Evolutionary conservation across 768 basidiomycete genomes (phyloP).

Genomic region (Multifurca ochricompacta): DNA sequence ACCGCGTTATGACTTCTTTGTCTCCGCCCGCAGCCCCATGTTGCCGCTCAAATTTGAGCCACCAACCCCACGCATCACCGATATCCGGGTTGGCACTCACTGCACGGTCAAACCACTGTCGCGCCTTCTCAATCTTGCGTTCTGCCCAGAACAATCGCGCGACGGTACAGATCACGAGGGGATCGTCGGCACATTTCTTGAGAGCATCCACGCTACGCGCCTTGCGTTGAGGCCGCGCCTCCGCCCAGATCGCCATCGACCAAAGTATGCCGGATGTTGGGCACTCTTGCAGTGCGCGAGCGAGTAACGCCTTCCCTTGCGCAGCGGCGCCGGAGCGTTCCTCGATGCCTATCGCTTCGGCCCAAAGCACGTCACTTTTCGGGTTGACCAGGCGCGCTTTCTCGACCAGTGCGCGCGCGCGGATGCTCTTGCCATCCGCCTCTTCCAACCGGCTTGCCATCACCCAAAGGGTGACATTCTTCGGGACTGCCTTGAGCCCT

Average conservation of each 20-base stretch:
- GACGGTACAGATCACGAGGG: conserved; percentile 82
- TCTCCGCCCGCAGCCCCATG: conserved; percentile 76
- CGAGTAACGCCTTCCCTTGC: conserved; percentile 84
- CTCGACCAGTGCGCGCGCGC: conserved; percentile 83
- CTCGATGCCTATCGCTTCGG: conserved; percentile 85
- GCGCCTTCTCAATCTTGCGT: conserved; percentile 89
- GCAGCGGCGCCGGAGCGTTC: conserved; percentile 75
- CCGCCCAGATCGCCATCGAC: conserved; percentile 89
- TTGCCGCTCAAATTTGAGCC: conserved; percentile 91
- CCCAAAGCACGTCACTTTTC: conserved; percentile 81
- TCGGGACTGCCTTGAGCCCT: conserved; percentile 82
- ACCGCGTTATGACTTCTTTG: conserved; percentile 61
- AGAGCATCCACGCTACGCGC: conserved; percentile 86
- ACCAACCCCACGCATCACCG: conserved; percentile 96
- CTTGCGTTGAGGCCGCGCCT: conserved; percentile 84
- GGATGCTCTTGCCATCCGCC: conserved; percentile 84
- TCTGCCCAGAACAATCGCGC: conserved; percentile 93
- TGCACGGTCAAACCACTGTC: conserved; percentile 87
- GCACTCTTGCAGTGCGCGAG: conserved; percentile 79
- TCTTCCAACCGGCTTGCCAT: conserved; percentile 87
- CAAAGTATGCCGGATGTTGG: conserved; percentile 84
- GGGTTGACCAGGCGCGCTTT: conserved; percentile 83
- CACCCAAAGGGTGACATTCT: conserved; percentile 81
- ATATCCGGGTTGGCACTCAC: conserved; percentile 58
- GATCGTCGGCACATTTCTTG: conserved; percentile 83